Percentiles rank a stretch among this genome's conserved stretches.
Conservation (phyloP, 2,329 filamentous ascomycete species). For the Pseudocercospora musae region DNA sequence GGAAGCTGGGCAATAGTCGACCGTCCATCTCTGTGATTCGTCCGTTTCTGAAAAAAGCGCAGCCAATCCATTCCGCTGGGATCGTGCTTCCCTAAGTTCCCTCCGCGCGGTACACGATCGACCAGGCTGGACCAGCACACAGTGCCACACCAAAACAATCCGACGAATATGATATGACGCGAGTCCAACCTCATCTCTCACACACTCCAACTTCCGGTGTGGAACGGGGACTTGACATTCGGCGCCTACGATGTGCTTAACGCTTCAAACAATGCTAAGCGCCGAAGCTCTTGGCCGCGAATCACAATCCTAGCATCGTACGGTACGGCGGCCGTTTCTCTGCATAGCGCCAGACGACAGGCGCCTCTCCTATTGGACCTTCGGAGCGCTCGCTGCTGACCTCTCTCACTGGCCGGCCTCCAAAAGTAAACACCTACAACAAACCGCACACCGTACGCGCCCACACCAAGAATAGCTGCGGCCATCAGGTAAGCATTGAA, state of each 20-base stretch:
- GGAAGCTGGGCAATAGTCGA: neutral
- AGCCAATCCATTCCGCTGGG: slow-evolving; percentile 10
- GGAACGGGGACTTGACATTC: slow-evolving; percentile 8
- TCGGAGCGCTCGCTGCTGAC: slow-evolving; percentile 11
- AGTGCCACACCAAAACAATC: no score
- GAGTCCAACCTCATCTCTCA: slow-evolving; percentile 5
- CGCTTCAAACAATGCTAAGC: slow-evolving; percentile 18
- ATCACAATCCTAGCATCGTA: slow-evolving; percentile 13
- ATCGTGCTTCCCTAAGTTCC: slow-evolving; percentile 2
- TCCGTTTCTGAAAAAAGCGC: slow-evolving; percentile 1
- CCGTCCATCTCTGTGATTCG: slow-evolving; percentile 8
- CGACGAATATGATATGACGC: no score
- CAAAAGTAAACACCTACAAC: slow-evolving; percentile 18
- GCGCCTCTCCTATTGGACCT: slow-evolving; percentile 17
- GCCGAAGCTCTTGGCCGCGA: slow-evolving; percentile 13
- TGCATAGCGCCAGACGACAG: slow-evolving; percentile 8
- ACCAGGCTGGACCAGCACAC: no score
- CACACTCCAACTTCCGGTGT: slow-evolving; percentile 6
- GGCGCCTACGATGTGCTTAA: slow-evolving; percentile 13
- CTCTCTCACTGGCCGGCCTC: slow-evolving; percentile 17
- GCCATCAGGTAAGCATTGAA: slow-evolving; percentile 26
- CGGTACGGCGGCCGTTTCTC: neutral
- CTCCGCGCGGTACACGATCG: neutral
- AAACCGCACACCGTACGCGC: no score
- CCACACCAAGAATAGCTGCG: no score